Evolutionary conservation across 2,329 filamentous ascomycete genomes (phyloP).

Genomic region (Colletotrichum caudatum): DNA sequence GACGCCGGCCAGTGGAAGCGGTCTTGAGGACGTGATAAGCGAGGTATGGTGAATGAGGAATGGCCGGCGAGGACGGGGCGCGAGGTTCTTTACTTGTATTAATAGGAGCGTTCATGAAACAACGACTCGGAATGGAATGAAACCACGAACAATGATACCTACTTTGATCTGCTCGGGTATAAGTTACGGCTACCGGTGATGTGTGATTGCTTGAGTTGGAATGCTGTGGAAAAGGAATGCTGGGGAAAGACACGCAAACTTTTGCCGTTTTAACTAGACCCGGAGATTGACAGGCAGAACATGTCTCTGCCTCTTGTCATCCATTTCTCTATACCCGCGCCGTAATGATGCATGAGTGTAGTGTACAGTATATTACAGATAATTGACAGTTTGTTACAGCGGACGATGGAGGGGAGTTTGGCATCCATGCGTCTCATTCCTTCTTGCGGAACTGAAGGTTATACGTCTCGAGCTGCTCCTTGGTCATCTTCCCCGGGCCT

Average conservation of each 20-base stretch:
- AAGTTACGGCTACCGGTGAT: neutral
- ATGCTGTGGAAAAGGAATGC: neutral
- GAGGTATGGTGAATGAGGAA: neutral
- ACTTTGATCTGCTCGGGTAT: neutral
- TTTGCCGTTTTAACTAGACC: neutral
- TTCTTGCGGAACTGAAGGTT: conserved; percentile 52
- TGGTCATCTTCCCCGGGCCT: conserved; percentile 77
- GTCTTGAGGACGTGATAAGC: neutral
- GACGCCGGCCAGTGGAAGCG: conserved; percentile 69
- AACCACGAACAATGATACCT: neutral
- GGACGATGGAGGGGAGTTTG: neutral
- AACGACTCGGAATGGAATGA: neutral
- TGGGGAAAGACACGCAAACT: neutral
- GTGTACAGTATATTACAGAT: neutral
- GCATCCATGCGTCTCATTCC: neutral
- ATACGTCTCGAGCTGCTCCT: conserved; percentile 64
- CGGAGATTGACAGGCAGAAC: neutral
- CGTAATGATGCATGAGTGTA: neutral
- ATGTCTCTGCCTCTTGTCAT: neutral
- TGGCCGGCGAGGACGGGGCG: neutral
- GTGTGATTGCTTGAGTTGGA: neutral
- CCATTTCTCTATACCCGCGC: neutral
- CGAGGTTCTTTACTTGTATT: conserved; percentile 13
- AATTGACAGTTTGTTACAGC: neutral
- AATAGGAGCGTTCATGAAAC: conserved; percentile 15